These are phyloP conservation scores for Ogataea wickerhamii DNA, from an alignment of 805 yeast genomes.

Conservation along the genomic window DNA sequence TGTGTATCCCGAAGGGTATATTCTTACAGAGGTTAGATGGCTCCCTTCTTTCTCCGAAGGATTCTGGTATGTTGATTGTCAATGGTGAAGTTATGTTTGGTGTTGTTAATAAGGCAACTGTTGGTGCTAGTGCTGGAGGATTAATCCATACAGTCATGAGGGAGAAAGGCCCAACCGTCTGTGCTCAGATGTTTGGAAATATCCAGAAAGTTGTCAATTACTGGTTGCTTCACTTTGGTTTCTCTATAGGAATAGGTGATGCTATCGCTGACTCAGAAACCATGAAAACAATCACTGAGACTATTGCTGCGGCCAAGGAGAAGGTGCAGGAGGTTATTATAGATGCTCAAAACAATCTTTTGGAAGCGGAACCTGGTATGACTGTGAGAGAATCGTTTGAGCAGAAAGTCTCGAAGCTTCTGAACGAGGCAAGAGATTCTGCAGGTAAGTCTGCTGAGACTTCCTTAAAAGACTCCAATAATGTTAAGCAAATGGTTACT, in stretches of 20 bases:
- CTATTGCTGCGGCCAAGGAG: constrained; percentile 87
- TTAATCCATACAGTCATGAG: constrained; percentile 95
- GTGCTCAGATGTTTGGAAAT: constrained; percentile 88
- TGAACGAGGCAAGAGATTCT: constrained; percentile 98
- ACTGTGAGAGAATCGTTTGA: constrained; percentile 97
- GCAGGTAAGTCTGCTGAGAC: constrained; percentile 99
- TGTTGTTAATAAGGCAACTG: constrained; percentile 96
- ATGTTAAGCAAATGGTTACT: constrained; percentile 98
- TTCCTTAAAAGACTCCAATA: constrained; percentile 87
- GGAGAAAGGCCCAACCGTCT: constrained; percentile 89
- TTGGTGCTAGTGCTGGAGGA: constrained; percentile 98
- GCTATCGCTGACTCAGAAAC: constrained; percentile 98
- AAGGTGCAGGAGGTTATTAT: constrained; percentile 91
- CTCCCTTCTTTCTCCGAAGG: constrained; percentile 80
- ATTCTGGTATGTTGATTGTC: constrained; percentile 90
- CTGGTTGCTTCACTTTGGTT: constrained; percentile 95
- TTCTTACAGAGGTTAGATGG: constrained; percentile 93
- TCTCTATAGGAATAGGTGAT: constrained; percentile 99
- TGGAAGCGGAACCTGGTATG: constrained; percentile 99
- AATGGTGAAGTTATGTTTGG: constrained; percentile 98
- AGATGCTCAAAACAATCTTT: constrained; percentile 84
- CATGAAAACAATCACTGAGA: constrained; percentile 88
- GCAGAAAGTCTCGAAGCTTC: constrained; percentile 90
- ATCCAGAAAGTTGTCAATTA: constrained; percentile 93
- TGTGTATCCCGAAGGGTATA: constrained; percentile 94